phyloP scores from a whole-genome alignment of 2,329 filamentous ascomycete species.

The Orbilia blumenaviensis region DNA sequence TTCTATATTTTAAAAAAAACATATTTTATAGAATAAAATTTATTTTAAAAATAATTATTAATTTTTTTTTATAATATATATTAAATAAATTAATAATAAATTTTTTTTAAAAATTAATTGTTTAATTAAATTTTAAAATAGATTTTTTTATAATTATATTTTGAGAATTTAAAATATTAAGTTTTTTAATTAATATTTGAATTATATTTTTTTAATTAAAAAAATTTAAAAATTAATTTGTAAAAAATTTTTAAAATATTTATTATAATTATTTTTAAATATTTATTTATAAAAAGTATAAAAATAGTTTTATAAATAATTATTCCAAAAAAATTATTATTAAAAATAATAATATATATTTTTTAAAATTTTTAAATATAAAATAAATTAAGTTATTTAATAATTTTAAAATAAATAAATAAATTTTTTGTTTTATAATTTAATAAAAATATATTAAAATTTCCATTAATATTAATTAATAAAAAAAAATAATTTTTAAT shows the following conservation, averaged over 20 bases:
- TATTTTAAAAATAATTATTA: neutral
- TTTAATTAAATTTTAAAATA: too few species aligned
- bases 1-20: neutral
- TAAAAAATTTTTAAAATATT: neutral
- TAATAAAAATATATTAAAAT: too few species aligned
- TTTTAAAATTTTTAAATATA: too few species aligned
- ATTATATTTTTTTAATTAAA: slow-evolving; percentile 4
- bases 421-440: too few species aligned
- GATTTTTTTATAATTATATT: too few species aligned
- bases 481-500: too few species aligned
- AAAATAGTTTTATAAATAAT: neutral
- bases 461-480: too few species aligned
- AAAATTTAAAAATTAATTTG: neutral
- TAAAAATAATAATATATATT: too few species aligned
- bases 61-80: neutral
- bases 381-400: too few species aligned
- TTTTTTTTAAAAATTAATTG: too few species aligned
- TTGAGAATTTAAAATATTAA: neutral
- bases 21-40: neutral
- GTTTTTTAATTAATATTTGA: neutral
- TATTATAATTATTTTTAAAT: neutral
- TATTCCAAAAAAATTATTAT: neutral
- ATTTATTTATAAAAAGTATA: neutral
- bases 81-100: neutral
- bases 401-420: too few species aligned